Conservation (phyloP, 495 filamentous ascomycete genomes). For the Darksidea phi region DNA sequence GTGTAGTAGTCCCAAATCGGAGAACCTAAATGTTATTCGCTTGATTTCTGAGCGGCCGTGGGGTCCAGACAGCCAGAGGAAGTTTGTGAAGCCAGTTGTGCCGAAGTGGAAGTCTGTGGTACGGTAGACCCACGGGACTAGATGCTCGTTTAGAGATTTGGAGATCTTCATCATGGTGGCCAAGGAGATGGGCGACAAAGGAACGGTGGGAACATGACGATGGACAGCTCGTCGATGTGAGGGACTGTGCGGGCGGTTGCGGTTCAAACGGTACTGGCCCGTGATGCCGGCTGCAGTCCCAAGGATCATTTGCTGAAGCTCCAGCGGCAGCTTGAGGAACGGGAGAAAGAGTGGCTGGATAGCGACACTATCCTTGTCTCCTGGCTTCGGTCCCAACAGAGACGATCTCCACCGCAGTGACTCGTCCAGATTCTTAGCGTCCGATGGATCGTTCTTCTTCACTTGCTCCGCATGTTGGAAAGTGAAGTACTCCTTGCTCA, state of each 20-base stretch:
- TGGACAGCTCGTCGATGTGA: too few relatives aligned
- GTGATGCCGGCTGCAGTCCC: background rate
- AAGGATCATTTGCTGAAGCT: conserved; percentile 24
- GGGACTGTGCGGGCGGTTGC: too few relatives aligned
- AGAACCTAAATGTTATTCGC: conserved; percentile 10
- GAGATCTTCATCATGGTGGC: conserved; percentile 11
- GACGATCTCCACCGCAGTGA: background rate
- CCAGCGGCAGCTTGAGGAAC: conserved; percentile 8
- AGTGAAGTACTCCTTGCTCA: conserved; percentile 17
- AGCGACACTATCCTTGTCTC: conserved; percentile 7
- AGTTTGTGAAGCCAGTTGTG: conserved; percentile 15
- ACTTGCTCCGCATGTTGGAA: background rate
- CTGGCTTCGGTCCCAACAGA: background rate
- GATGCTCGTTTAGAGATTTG: conserved; percentile 6
- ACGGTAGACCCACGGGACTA: conserved; percentile 16
- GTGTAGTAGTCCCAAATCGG: conserved; percentile 1
- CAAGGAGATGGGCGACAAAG: background rate
- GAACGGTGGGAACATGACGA: too few relatives aligned
- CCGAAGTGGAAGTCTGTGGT: conserved; percentile 21
- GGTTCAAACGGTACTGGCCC: too few relatives aligned
- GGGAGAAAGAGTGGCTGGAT: conserved; percentile 18
- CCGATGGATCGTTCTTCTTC: background rate
- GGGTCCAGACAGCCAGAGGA: conserved; percentile 21
- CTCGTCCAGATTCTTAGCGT: background rate
- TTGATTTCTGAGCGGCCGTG: conserved; percentile 7